Evolutionary conservation across 2,329 filamentous ascomycete species (phyloP), one percentile per base, ranked within the genome.

Genomic region (Byssoonygena ceratinophila): DNA sequence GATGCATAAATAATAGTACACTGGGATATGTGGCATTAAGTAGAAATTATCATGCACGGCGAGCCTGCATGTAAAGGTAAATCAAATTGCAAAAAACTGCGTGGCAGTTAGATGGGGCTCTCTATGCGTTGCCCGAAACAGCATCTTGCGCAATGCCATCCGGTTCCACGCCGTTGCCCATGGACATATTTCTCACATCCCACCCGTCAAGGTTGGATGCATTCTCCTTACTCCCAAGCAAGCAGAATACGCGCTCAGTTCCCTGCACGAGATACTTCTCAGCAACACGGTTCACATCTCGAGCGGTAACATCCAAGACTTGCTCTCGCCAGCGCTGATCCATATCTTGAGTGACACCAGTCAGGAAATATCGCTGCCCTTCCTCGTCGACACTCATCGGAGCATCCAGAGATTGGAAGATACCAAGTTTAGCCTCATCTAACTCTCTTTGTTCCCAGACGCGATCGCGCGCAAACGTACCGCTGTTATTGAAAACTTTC

Each of bases 351-450:
- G 85, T 87, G 32, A 98, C 78, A 11, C 89, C 89, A 27, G 82
- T 85, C 63, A 95, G 73, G 70, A 98, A 98, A 51, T 83, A 77
- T 40, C 80, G 78, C 81, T 94, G 86, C 32, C 91, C 92, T 67
- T 97, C 91, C 47, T 85, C 77, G 65, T 85, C 92, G 20, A 97
- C 88, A 36, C 86, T 84, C 60, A 84, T 78, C 0, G 92, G 92
- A 9, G 91, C 91, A 68, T 98, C 92, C 8, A 96, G 80, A 32
- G 80, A 76, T 69, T 98, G 90, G 76, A 98, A 98, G 11, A 95
- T 84, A 25, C 86, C 88, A 36, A 98, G 80, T 72, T 98, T 98
- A 57, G 92, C 92, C 68, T 98, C 92, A 64, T 97, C 91, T 1
- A 98, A 75, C 64, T 98, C 90, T 34, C 84, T 81, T 22, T 85